Evolutionary conservation across 2,329 filamentous ascomycete species (phyloP).

Genomic region (Fusarium proliferatum): DNA sequence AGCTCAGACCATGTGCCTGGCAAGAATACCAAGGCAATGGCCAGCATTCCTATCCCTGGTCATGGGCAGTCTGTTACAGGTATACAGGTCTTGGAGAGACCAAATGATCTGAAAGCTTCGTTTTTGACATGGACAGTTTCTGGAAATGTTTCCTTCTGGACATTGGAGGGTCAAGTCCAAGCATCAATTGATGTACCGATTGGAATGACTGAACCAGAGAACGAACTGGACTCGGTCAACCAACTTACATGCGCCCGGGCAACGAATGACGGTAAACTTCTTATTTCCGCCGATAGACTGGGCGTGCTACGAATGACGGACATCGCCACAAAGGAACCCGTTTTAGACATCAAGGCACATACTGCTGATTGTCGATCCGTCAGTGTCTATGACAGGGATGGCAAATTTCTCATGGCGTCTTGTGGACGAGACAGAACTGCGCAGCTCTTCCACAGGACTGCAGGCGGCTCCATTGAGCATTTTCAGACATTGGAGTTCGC

Average conservation of each 20-base stretch:
- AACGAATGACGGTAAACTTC: conserved; percentile 69
- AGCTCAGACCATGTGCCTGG: conserved; percentile 58
- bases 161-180: conserved; percentile 74
- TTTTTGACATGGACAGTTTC: conserved; percentile 92
- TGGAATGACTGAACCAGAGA: conserved; percentile 66
- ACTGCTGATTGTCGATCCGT: conserved; percentile 86
- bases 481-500: conserved; percentile 95
- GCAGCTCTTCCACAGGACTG: conserved; percentile 80
- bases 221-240: conserved; percentile 65
- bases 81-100: conserved; percentile 71
- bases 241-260: conserved; percentile 70
- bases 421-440: conserved; percentile 91
- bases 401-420: conserved; percentile 77
- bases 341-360: conserved; percentile 85
- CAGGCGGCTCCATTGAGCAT: conserved; percentile 72
- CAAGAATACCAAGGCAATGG: conserved; percentile 50
- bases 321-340: conserved; percentile 67
- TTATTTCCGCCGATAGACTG: conserved; percentile 87
- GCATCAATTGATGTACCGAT: conserved; percentile 74
- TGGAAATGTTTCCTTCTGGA: conserved; percentile 87
- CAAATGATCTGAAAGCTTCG: conserved; percentile 71
- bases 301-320: conserved; percentile 83
- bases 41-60: conserved; percentile 69
- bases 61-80: conserved; percentile 77
- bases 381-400: conserved; percentile 72